phyloP scores from a whole-genome alignment of 2,329 filamentous ascomycete species.

The Penicillium sp. region DNA sequence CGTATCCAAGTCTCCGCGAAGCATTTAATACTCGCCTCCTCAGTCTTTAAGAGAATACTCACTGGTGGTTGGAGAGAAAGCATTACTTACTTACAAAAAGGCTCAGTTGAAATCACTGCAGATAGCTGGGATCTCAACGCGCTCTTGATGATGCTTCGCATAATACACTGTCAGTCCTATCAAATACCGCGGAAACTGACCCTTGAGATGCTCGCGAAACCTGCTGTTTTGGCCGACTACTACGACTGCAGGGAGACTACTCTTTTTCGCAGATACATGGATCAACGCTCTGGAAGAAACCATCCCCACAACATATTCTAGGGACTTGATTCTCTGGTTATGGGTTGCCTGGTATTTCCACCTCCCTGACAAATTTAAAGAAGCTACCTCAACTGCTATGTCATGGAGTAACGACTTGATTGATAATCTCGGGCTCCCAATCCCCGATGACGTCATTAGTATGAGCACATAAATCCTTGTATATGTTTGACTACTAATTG shows the following conservation, averaged over 20 bases:
- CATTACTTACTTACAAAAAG: too few species aligned
- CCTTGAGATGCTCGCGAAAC: neutral
- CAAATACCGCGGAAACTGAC: too few species aligned
- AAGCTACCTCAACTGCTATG: neutral
- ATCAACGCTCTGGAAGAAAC: neutral
- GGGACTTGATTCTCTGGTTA: constrained; percentile 1
- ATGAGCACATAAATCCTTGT: too few species aligned
- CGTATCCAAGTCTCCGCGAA: too few species aligned
- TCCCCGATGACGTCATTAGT: neutral
- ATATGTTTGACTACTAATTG: too few species aligned
- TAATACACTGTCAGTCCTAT: too few species aligned
- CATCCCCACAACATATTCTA: neutral
- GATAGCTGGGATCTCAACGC: too few species aligned
- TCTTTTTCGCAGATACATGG: neutral
- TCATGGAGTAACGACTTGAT: neutral
- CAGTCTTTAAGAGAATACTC: too few species aligned
- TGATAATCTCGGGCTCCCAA: neutral
- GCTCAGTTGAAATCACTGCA: too few species aligned
- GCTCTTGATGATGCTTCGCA: too few species aligned
- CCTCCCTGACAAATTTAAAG: neutral
- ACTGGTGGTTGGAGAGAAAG: too few species aligned
- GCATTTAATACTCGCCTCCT: too few species aligned
- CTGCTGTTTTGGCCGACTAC: constrained; percentile 8
- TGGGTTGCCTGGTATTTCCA: constrained; percentile 7
- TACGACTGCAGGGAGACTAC: neutral